phyloP scores from a whole-genome alignment of 208 protist genomes.

The Wallacemonas sp. region DNA sequence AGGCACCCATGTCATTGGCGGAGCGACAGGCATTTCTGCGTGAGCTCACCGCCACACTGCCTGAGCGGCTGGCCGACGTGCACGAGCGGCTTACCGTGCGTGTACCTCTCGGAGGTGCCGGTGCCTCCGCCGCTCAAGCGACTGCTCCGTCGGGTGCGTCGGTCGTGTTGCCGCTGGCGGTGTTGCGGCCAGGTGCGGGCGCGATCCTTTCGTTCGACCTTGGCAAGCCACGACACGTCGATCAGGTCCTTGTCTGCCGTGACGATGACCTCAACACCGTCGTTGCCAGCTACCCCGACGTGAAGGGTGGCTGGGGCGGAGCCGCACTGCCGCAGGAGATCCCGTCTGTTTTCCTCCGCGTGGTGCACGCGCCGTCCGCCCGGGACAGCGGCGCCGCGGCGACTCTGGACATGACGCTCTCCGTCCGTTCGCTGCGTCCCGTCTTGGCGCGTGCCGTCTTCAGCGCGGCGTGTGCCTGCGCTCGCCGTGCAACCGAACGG shows the following conservation, averaged over 20 bases:
- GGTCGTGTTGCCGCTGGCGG: constrained; percentile 56
- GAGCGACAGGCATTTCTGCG: constrained; percentile 25
- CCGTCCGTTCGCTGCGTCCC: constrained; percentile 24
- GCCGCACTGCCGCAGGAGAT: constrained; percentile 29
- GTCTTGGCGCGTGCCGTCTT: constrained; percentile 16
- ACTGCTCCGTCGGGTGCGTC: constrained; percentile 10
- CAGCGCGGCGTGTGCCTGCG: background rate
- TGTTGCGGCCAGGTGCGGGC: constrained; percentile 45
- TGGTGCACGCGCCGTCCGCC: background rate
- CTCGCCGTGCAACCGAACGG: background rate
- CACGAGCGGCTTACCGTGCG: constrained; percentile 50
- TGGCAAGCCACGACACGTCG: constrained; percentile 51
- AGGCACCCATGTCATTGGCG: background rate
- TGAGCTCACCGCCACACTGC: constrained; percentile 43
- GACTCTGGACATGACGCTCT: constrained; percentile 7
- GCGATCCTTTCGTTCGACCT: constrained; percentile 61
- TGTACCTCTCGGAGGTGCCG: constrained; percentile 17
- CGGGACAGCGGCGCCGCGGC: background rate
- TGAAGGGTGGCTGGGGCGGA: constrained; percentile 70
- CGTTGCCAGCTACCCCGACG: constrained; percentile 81
- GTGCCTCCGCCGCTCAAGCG: background rate
- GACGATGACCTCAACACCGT: constrained; percentile 67
- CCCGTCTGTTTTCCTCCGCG: constrained; percentile 32
- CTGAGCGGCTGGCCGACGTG: constrained; percentile 42
- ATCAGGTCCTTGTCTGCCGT: constrained; percentile 75